Conservation (phyloP, 106 monocot species). For the Narthecium ossifragum region DNA sequence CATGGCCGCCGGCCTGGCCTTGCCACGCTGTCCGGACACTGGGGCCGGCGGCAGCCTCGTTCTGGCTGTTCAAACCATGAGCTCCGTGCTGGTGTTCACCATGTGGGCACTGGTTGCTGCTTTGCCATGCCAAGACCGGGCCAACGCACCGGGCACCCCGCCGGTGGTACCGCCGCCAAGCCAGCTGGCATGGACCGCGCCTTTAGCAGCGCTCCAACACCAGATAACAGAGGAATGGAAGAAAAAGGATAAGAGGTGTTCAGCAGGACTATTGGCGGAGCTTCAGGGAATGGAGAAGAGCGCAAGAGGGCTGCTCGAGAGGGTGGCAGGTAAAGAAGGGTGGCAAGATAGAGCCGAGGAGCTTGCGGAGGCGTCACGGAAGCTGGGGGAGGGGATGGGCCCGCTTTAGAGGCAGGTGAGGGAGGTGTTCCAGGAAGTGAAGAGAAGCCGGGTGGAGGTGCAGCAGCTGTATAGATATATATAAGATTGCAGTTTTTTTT, state of each 20-base stretch:
- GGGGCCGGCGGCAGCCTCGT: conserved; percentile 15
- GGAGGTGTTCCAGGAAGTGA: conserved; percentile 53
- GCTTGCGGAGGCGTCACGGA: conserved; percentile 41
- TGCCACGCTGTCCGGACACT: conserved; percentile 17
- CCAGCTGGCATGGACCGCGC: conserved; percentile 39
- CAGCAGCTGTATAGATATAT: too few relatives aligned
- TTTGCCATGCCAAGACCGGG: conserved; percentile 17
- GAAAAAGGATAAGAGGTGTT: conserved; percentile 26
- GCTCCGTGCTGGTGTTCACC: conserved; percentile 34
- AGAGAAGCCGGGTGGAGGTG: conserved; percentile 40
- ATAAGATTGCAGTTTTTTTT: too few relatives aligned
- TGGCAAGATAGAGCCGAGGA: conserved; percentile 12
- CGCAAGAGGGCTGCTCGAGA: conserved; percentile 19
- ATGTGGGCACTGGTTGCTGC: conserved; percentile 59
- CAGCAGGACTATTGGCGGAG: conserved; percentile 27
- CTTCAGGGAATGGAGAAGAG: conserved; percentile 41
- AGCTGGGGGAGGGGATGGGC: conserved; percentile 42
- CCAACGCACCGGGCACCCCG: not conserved
- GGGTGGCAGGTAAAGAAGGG: not conserved
- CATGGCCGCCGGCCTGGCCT: conserved; percentile 20
- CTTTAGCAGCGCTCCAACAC: conserved; percentile 53
- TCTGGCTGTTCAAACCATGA: conserved; percentile 55
- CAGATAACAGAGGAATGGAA: conserved; percentile 47
- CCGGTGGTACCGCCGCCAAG: conserved; percentile 7
- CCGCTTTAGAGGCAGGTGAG: conserved; percentile 51